Conservation (phyloP, 495 filamentous ascomycete species). For the Penicillium silybi region DNA sequence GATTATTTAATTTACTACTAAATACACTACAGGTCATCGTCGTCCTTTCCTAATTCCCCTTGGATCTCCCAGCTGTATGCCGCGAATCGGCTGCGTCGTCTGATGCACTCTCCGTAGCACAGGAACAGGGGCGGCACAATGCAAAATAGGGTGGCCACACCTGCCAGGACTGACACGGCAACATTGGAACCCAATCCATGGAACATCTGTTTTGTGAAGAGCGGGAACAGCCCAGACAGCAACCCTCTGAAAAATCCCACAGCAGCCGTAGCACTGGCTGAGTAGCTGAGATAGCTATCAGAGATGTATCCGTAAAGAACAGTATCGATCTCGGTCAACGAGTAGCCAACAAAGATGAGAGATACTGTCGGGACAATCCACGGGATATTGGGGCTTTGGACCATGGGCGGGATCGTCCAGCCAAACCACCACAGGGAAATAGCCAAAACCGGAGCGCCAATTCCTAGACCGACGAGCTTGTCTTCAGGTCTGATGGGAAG, state of each 20-base stretch:
- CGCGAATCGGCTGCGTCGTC: conserved; percentile 46
- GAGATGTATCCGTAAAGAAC: conserved; percentile 50
- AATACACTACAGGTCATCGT: conserved; percentile 16
- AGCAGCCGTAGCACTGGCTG: conserved; percentile 48
- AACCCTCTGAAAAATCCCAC: conserved; percentile 43
- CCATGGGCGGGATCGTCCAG: conserved; percentile 47
- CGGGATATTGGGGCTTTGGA: conserved; percentile 9
- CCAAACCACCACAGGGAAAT: conserved; percentile 49
- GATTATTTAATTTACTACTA: neutral
- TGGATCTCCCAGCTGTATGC: conserved; percentile 39
- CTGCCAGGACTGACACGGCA: conserved; percentile 42
- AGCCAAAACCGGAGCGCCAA: conserved; percentile 45
- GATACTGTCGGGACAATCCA: conserved; percentile 44
- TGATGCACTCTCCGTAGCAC: conserved; percentile 39
- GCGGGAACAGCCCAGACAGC: conserved; percentile 42
- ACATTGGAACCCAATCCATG: conserved; percentile 37
- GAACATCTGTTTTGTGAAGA: conserved; percentile 46
- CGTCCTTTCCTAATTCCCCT: conserved; percentile 27
- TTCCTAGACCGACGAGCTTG: conserved; percentile 44
- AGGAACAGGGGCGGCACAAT: conserved; percentile 39
- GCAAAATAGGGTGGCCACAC: conserved; percentile 43
- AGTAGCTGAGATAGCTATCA: conserved; percentile 50
- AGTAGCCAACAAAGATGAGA: conserved; percentile 46
- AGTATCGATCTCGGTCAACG: conserved; percentile 47
- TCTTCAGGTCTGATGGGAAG: conserved; percentile 41